These are phyloP conservation scores for Cryptosporidium ryanae DNA, from an alignment of 169 alveolate species.

Conservation along the genomic window DNA sequence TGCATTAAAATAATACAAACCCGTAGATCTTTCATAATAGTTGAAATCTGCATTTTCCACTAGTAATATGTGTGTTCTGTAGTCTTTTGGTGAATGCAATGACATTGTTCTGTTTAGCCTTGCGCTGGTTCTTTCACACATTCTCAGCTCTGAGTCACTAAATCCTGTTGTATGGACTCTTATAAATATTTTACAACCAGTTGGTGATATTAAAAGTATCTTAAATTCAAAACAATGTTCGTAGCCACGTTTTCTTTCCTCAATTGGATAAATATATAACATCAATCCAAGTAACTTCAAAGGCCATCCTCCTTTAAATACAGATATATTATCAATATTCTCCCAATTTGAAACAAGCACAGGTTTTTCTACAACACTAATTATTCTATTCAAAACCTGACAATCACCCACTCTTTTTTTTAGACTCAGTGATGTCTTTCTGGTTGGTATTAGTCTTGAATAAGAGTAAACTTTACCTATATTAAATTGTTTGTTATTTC, in stretches of 20 bases:
- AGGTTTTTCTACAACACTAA: conserved; percentile 8
- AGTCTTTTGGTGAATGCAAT: background rate
- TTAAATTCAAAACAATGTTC: conserved; percentile 62
- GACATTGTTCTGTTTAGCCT: background rate
- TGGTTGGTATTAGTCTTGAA: conserved; percentile 34
- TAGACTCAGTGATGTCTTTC: conserved; percentile 38
- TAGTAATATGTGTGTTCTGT: conserved; percentile 1
- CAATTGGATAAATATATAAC: conserved; percentile 44
- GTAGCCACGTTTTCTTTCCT: conserved; percentile 51
- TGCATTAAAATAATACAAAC: conserved; percentile 33
- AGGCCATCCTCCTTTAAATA: conserved; percentile 63
- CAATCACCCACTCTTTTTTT: conserved; percentile 2
- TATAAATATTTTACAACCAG: conserved; percentile 53
- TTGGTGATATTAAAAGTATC: conserved; percentile 21
- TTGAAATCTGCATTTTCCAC: conserved; percentile 55
- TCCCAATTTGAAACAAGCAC: conserved; percentile 2
- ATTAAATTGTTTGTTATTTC: background rate
- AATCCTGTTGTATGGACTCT: conserved; percentile 36
- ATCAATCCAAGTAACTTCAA: conserved; percentile 17
- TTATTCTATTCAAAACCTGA: background rate
- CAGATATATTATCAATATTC: conserved; percentile 18
- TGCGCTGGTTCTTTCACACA: conserved; percentile 27
- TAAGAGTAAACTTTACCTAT: background rate
- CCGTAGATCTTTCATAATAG: conserved; percentile 52
- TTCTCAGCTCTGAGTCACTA: conserved; percentile 43